Conservation (phyloP, 495 filamentous ascomycete species). For the Neurospora tetraspora region DNA sequence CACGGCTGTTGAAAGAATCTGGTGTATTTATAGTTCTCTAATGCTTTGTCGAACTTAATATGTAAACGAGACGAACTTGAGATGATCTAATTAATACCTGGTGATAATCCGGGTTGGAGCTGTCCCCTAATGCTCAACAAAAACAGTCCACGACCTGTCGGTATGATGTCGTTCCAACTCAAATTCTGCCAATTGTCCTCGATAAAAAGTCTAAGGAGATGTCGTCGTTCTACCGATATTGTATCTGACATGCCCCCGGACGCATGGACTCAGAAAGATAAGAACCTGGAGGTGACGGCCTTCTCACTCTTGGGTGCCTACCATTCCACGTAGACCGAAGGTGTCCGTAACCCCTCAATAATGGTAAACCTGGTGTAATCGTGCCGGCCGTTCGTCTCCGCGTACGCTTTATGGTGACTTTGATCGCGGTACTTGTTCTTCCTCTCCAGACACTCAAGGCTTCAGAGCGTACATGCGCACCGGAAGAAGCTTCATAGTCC, state of each 20-base stretch:
- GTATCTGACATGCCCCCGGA: too few relatives aligned
- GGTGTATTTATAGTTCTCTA: background rate
- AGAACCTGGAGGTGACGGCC: background rate
- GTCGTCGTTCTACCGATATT: too few relatives aligned
- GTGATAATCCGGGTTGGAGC: too few relatives aligned
- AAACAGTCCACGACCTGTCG: too few relatives aligned
- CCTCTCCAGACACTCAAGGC: constrained; percentile 3
- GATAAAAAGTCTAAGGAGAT: too few relatives aligned
- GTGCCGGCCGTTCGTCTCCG: background rate
- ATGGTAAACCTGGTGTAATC: too few relatives aligned
- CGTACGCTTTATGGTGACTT: background rate
- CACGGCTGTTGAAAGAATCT: background rate
- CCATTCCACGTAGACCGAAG: background rate
- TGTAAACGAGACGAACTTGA: too few relatives aligned
- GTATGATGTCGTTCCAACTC: too few relatives aligned
- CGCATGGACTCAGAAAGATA: background rate
- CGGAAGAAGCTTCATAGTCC: constrained; percentile 41
- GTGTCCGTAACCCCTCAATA: background rate
- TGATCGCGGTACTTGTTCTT: background rate
- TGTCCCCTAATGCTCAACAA: too few relatives aligned
- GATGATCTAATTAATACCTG: too few relatives aligned
- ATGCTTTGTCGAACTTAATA: too few relatives aligned
- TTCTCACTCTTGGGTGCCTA: background rate
- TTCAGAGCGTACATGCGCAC: constrained; percentile 63
- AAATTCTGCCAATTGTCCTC: too few relatives aligned